Evolutionary conservation across 257 asterid species (phyloP).

Genomic region (Solanum corneliomulleri): DNA sequence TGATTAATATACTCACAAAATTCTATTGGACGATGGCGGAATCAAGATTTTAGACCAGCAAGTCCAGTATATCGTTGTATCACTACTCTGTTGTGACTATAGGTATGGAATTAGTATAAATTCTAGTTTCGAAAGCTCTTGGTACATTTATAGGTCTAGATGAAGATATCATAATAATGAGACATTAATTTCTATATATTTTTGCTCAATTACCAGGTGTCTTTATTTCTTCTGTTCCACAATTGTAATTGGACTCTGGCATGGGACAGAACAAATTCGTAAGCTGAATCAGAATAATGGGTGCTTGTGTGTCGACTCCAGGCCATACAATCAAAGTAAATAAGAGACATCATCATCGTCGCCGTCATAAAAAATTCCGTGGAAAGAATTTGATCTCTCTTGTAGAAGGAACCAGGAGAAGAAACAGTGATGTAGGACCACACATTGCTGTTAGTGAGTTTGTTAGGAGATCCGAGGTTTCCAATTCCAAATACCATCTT

Average conservation of each 20-base stretch:
- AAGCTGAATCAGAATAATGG: slow-evolving; percentile 43
- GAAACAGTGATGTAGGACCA: slow-evolving; percentile 48
- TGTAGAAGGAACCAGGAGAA: slow-evolving; percentile 32
- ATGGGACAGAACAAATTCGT: slow-evolving; percentile 10
- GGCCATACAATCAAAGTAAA: slow-evolving; percentile 14
- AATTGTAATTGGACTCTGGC: background rate
- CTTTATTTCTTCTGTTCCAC: background rate
- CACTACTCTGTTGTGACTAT: background rate
- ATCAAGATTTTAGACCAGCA: background rate
- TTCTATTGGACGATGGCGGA: background rate
- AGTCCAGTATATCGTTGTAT: background rate
- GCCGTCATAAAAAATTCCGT: slow-evolving; percentile 29
- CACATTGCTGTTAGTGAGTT: slow-evolving; percentile 60
- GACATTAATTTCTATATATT: background rate
- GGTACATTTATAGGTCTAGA: background rate
- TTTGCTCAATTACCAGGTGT: background rate
- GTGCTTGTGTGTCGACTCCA: slow-evolving; percentile 67
- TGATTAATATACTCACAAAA: background rate
- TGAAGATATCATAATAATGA: background rate
- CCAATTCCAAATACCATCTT: slow-evolving; percentile 54
- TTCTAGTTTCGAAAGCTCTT: too few species aligned
- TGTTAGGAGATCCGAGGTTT: slow-evolving; percentile 55
- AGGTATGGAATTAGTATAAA: background rate
- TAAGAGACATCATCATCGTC: slow-evolving; percentile 35
- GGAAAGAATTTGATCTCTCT: slow-evolving; percentile 19